A percentile compares a stretch with the other conserved stretches of the same genome.
These are phyloP conservation scores for Beta corolliflora DNA, from an alignment of 179 eudicot genomes.

Conservation along the genomic window DNA sequence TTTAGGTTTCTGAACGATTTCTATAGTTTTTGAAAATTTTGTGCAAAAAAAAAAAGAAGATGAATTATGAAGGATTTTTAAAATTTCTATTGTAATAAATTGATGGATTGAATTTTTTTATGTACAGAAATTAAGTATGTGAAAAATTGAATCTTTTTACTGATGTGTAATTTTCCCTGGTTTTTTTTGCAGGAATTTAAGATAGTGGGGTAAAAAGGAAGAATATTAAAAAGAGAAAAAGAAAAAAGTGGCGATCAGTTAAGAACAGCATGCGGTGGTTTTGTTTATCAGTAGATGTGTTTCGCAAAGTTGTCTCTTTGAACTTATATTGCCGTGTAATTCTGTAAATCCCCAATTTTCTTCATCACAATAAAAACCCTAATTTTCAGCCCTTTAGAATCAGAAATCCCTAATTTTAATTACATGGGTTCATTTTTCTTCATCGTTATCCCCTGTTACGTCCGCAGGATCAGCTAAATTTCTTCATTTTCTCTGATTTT, in stretches of 20 bases:
- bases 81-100: too few species aligned
- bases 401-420: background rate
- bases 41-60: too few species aligned
- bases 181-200: slow-evolving; percentile 13
- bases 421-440: slow-evolving; percentile 45
- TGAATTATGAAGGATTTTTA: too few species aligned
- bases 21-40: background rate
- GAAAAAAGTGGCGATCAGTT: slow-evolving; percentile 26
- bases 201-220: background rate
- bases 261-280: slow-evolving; percentile 50
- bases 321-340: slow-evolving; percentile 87
- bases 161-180: background rate
- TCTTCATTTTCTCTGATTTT: background rate
- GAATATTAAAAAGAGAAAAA: background rate
- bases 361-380: background rate
- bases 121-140: too few species aligned
- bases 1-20: too few species aligned
- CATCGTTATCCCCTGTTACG: slow-evolving; percentile 36
- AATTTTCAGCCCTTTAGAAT: background rate
- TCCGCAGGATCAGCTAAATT: slow-evolving; percentile 43
- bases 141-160: too few species aligned
- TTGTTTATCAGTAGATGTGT: slow-evolving; percentile 73
- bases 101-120: too few species aligned
- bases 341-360: slow-evolving; percentile 46
- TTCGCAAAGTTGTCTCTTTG: slow-evolving; percentile 61